These are phyloP conservation scores for Gossypium longicalyx DNA, from an alignment of 345 rosid species.

Conservation along the genomic window DNA sequence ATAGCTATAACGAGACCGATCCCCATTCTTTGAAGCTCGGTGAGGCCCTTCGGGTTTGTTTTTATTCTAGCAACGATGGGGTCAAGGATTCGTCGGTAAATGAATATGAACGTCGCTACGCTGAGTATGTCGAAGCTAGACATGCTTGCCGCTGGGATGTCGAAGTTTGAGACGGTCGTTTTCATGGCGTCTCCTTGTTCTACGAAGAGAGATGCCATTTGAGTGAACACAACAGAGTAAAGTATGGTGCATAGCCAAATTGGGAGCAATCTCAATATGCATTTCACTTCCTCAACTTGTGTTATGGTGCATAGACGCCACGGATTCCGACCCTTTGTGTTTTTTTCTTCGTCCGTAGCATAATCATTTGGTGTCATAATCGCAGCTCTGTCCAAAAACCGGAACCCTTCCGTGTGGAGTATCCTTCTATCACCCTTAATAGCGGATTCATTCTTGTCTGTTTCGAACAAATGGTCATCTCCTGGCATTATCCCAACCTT, in stretches of 20 bases:
- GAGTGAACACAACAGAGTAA: constrained; percentile 94
- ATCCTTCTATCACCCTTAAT: constrained; percentile 49
- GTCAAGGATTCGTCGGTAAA: constrained; percentile 65
- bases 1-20: constrained; percentile 73
- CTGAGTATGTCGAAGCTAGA: constrained; percentile 91
- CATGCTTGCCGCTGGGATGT: constrained; percentile 90
- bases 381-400: constrained; percentile 96
- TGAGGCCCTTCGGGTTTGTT: constrained; percentile 52
- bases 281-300: constrained; percentile 96
- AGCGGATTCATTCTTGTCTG: constrained; percentile 25
- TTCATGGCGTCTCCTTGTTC: constrained; percentile 93
- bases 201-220: constrained; percentile 96
- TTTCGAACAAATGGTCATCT: constrained; percentile 44
- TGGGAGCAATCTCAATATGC: constrained; percentile 77
- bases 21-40: constrained; percentile 93
- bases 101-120: constrained; percentile 69
- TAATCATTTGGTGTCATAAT: constrained; percentile 48
- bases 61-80: constrained; percentile 51
- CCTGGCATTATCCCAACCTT: constrained; percentile 25
- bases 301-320: constrained; percentile 82
- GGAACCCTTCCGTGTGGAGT: constrained; percentile 72
- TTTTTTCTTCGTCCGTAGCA: constrained; percentile 7
- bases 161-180: constrained; percentile 48
- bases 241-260: constrained; percentile 97
- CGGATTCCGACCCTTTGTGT: constrained; percentile 25